A percentile compares a stretch with the other conserved stretches of the same genome.
phyloP scores from a whole-genome alignment of 2,329 filamentous ascomycete genomes.

The Neofusicoccum umdonicola region DNA sequence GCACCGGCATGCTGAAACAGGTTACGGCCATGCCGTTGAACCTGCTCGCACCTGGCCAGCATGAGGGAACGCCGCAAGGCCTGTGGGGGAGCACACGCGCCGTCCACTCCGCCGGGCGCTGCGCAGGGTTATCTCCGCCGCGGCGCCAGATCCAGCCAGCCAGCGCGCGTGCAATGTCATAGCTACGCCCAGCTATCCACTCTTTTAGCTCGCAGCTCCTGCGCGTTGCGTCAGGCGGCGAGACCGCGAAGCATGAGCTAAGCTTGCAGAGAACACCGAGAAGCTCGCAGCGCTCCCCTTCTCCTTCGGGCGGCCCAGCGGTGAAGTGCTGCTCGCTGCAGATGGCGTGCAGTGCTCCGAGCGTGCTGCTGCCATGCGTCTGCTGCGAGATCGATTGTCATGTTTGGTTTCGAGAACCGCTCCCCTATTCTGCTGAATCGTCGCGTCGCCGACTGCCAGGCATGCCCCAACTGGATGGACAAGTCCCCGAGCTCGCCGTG shows the following conservation, averaged over 20 bases:
- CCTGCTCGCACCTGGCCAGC: background rate
- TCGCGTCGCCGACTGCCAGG: background rate
- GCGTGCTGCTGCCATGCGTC: background rate
- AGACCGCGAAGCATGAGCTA: background rate
- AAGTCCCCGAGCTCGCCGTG: no score
- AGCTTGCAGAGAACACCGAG: background rate
- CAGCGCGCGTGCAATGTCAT: background rate
- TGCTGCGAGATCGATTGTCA: no score
- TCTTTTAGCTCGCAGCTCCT: background rate
- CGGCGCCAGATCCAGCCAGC: background rate
- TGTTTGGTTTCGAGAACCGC: background rate
- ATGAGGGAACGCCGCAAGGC: background rate
- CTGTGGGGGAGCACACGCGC: background rate
- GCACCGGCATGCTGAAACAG: background rate
- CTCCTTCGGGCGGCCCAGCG: background rate
- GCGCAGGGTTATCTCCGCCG: background rate
- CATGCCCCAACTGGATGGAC: no score
- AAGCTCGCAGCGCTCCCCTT: background rate
- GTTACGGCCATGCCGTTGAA: background rate
- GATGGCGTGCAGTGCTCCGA: slow-evolving; percentile 4
- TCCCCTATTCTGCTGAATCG: background rate
- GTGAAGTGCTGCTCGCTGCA: background rate
- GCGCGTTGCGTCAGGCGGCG: background rate
- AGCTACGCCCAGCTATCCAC: background rate
- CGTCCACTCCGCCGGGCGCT: background rate